Percentiles rank a stretch among this genome's conserved stretches.
Evolutionary conservation across 148 eudicot genomes (phyloP).

Genomic region (Persicaria tinctoria): DNA sequence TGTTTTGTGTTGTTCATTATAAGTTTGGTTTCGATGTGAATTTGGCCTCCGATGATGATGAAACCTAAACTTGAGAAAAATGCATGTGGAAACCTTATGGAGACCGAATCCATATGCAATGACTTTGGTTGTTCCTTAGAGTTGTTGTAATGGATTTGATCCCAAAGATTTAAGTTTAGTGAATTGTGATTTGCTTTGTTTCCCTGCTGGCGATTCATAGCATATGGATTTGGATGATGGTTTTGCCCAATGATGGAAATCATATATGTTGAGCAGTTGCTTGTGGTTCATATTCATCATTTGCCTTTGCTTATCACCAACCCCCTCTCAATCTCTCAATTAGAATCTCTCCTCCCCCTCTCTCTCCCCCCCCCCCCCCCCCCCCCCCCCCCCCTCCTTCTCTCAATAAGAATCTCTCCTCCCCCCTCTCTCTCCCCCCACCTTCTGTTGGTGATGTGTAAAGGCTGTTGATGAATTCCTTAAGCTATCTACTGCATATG

Average conservation of each 20-base stretch:
- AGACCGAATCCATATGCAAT: background rate
- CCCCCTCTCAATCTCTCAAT: background rate
- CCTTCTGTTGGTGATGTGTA: background rate
- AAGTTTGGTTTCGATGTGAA: background rate
- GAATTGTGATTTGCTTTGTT: no score
- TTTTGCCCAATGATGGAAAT: conserved; percentile 14
- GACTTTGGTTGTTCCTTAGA: no score
- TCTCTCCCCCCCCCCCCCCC: background rate
- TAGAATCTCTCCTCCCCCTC: background rate
- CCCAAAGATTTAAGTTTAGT: no score
- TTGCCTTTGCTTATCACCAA: conserved; percentile 18
- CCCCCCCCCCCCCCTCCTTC: background rate
- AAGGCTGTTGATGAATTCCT: conserved; percentile 8
- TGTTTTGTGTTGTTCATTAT: background rate
- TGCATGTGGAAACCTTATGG: conserved; percentile 18
- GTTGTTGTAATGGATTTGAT: no score
- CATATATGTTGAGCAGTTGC: conserved; percentile 11
- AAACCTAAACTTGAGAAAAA: background rate
- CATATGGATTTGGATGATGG: background rate
- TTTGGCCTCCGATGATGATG: conserved; percentile 1
- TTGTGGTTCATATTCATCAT: conserved; percentile 9
- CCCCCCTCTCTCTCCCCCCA: background rate
- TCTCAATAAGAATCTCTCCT: no score
- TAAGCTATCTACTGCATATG: conserved; percentile 9
- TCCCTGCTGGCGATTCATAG: no score